These are phyloP conservation scores for Hypomontagnella submonticulosa DNA, from an alignment of 495 filamentous ascomycete species.

Conservation along the genomic window DNA sequence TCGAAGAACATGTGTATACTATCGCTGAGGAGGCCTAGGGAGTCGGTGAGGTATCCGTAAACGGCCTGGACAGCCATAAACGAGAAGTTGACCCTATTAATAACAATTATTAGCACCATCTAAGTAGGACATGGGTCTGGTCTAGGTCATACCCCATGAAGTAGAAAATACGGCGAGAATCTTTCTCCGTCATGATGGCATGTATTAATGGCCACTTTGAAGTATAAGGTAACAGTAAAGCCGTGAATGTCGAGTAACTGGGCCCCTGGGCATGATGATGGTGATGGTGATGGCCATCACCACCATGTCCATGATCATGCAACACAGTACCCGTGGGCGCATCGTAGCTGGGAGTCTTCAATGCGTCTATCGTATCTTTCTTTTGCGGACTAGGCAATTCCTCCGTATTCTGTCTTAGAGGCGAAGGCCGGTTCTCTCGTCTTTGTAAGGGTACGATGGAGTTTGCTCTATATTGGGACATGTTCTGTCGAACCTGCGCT, in stretches of 20 bases:
- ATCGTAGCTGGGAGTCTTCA: conserved; percentile 17
- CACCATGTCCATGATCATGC: conserved; percentile 42
- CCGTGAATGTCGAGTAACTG: conserved; percentile 68
- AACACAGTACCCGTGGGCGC: conserved; percentile 33
- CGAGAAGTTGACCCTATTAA: conserved; percentile 81
- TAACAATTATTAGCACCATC: conserved; percentile 25
- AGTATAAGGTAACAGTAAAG: conserved; percentile 70
- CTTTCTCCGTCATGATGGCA: conserved; percentile 87
- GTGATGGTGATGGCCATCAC: conserved; percentile 37
- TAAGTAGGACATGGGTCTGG: not conserved
- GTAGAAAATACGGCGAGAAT: conserved; percentile 96
- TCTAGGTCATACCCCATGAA: conserved; percentile 79
- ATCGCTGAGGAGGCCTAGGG: conserved; percentile 92
- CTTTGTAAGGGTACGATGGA: conserved; percentile 49
- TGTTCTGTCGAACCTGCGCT: conserved; percentile 50
- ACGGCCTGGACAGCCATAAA: conserved; percentile 97
- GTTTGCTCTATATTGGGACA: conserved; percentile 49
- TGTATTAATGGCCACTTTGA: conserved; percentile 80
- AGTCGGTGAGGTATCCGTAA: conserved; percentile 92
- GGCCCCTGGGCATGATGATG: conserved; percentile 44
- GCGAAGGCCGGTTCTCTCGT: conserved; percentile 50
- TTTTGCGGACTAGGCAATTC: conserved; percentile 34
- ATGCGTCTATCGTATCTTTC: conserved; percentile 11
- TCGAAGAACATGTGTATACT: conserved; percentile 99
- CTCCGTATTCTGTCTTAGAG: conserved; percentile 38